phyloP scores from a whole-genome alignment of 2,329 filamentous ascomycete genomes.

The Grosmannia serpens region DNA sequence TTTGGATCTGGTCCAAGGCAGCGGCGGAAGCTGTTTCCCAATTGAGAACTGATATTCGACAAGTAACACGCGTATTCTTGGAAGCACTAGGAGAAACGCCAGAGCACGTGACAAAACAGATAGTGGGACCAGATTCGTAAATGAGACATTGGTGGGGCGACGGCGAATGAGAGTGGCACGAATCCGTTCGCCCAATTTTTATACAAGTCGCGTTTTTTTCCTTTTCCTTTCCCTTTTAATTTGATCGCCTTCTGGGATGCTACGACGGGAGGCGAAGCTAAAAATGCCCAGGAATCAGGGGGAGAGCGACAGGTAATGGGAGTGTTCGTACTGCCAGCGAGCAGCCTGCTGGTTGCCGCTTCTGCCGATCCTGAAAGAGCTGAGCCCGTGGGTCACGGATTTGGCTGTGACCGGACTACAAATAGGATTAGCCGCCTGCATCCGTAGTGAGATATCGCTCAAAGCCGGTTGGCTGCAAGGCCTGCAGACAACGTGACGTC shows the following conservation, averaged over 20 bases:
- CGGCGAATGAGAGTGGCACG: background rate
- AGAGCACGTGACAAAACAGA: conserved; percentile 2
- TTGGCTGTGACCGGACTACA: no score
- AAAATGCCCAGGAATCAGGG: no score
- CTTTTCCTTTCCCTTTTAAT: background rate
- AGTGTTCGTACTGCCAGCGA: no score
- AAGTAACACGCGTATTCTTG: background rate
- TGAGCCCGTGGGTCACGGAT: no score
- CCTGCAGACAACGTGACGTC: no score
- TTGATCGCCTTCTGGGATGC: background rate
- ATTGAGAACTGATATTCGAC: background rate
- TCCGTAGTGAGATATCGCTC: no score
- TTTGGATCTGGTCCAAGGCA: background rate
- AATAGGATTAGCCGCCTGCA: no score
- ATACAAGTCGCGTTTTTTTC: background rate
- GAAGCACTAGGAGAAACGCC: conserved; percentile 1
- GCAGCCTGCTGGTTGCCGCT: no score
- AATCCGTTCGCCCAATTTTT: background rate
- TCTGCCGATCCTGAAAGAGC: no score
- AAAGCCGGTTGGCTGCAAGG: no score
- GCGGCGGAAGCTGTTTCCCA: background rate
- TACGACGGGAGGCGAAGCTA: background rate
- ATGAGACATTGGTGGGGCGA: background rate
- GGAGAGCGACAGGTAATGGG: no score
- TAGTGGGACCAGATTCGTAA: background rate